phyloP scores from a whole-genome alignment of 805 yeast species.

The Kodamaea kakaduensis region DNA sequence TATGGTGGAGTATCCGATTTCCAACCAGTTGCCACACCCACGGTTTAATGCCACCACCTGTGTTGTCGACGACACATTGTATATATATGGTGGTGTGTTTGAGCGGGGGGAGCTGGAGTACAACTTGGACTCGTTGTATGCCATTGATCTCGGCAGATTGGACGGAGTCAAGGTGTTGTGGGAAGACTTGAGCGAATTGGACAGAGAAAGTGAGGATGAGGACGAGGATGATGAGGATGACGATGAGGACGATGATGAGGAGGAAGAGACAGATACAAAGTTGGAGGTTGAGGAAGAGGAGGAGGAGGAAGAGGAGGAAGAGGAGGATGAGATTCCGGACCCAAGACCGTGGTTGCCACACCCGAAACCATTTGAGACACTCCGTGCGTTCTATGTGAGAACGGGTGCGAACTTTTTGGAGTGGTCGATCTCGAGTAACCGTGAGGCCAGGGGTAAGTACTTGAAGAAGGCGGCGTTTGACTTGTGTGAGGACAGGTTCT shows the following conservation, averaged over 20 bases:
- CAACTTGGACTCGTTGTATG: constrained; percentile 78
- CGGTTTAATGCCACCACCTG: constrained; percentile 84
- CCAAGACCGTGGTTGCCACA: constrained; percentile 96
- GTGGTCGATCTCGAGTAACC: constrained; percentile 87
- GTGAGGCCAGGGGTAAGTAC: constrained; percentile 84
- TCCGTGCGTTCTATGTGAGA: constrained; percentile 80
- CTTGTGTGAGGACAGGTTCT: constrained; percentile 90
- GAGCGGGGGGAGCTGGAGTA: constrained; percentile 86
- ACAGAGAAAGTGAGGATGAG: constrained; percentile 50
- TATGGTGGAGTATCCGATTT: constrained; percentile 50
- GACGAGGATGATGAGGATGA: constrained; percentile 58
- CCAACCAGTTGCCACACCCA: constrained; percentile 73
- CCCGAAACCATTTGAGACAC: constrained; percentile 86
- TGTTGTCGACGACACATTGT: constrained; percentile 78
- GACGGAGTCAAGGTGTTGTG: constrained; percentile 87
- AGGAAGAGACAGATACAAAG: constrained; percentile 48
- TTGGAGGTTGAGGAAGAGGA: constrained; percentile 73
- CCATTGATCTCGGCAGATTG: constrained; percentile 77
- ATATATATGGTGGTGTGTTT: constrained; percentile 86
- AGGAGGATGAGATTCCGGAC: constrained; percentile 75
- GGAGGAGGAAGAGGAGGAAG: constrained; percentile 56
- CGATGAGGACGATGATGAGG: constrained; percentile 60
- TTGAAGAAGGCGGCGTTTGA: constrained; percentile 87
- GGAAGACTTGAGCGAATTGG: constrained; percentile 73
- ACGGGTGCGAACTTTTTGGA: constrained; percentile 83